Evolutionary conservation across 2,329 filamentous ascomycete species (phyloP).

Genomic region (Elsinoe fawcettii): DNA sequence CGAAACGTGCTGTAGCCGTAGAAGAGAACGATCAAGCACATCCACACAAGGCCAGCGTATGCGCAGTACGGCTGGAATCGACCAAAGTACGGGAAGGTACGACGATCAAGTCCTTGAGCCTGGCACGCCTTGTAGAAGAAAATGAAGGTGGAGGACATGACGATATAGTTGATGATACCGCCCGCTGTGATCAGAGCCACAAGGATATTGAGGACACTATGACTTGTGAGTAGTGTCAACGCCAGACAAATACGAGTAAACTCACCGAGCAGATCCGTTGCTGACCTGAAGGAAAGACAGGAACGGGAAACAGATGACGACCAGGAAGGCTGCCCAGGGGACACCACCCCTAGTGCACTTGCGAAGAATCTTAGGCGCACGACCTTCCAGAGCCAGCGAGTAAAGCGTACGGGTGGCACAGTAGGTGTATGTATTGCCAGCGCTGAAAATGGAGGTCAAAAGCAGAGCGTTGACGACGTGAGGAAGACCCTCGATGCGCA

Average conservation of each 20-base stretch:
- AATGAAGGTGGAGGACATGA: conserved; percentile 53
- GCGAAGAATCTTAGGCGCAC: conserved; percentile 46
- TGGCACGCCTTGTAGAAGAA: conserved; percentile 49
- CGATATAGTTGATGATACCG: conserved; percentile 55
- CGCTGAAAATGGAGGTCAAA: conserved; percentile 49
- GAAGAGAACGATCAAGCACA: conserved; percentile 31
- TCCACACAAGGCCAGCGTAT: conserved; percentile 16
- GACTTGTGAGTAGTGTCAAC: neutral
- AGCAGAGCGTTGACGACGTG: conserved; percentile 31
- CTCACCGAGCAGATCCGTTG: conserved; percentile 19
- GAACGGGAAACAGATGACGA: conserved; percentile 33
- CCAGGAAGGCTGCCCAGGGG: conserved; percentile 47
- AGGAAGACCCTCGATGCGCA: conserved; percentile 38
- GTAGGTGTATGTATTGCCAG: conserved; percentile 51
- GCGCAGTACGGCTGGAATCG: conserved; percentile 48
- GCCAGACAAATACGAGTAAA: neutral
- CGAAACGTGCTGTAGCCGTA: conserved; percentile 47
- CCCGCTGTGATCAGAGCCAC: conserved; percentile 49
- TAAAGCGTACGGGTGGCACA: conserved; percentile 47
- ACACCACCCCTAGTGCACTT: conserved; percentile 53
- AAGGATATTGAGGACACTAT: conserved; percentile 27
- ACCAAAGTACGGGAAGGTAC: conserved; percentile 49
- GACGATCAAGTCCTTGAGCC: conserved; percentile 46
- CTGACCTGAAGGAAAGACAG: conserved; percentile 25
- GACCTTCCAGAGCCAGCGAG: conserved; percentile 45